Conservation (phyloP, 2,329 filamentous ascomycete genomes). For the Fusarium goolgardi region DNA sequence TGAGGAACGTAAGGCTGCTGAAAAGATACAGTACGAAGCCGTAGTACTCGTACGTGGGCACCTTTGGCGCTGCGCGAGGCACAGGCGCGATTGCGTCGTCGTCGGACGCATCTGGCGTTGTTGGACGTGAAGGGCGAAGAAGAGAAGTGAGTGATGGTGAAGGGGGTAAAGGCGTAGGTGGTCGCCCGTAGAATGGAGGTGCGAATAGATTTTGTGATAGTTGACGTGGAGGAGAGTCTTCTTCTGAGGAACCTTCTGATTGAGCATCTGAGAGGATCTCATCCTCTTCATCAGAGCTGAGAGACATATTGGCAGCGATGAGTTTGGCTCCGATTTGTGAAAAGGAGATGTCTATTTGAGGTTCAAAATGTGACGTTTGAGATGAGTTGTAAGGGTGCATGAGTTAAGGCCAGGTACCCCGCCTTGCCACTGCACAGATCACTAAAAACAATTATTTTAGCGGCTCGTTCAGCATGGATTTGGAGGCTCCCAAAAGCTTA, state of each 20-base stretch:
- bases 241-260: slow-evolving; percentile 50
- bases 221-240: slow-evolving; percentile 57
- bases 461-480: slow-evolving; percentile 14
- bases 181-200: slow-evolving; percentile 96
- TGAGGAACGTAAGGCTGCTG: slow-evolving; percentile 81
- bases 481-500: slow-evolving; percentile 20
- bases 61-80: slow-evolving; percentile 87
- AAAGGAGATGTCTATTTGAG: slow-evolving; percentile 1
- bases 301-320: slow-evolving; percentile 45
- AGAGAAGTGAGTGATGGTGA: slow-evolving; percentile 94
- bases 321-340: neutral
- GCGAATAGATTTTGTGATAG: slow-evolving; percentile 68
- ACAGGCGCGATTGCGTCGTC: slow-evolving; percentile 87
- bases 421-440: slow-evolving; percentile 12
- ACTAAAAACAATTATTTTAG: slow-evolving; percentile 3
- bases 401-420: slow-evolving; percentile 25
- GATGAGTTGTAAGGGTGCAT: neutral
- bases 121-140: slow-evolving; percentile 88
- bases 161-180: slow-evolving; percentile 92
- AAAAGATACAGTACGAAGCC: slow-evolving; percentile 97
- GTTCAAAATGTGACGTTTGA: slow-evolving; percentile 25
- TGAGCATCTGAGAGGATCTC: slow-evolving; percentile 53
- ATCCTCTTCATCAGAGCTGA: slow-evolving; percentile 53
- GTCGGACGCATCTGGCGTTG: slow-evolving; percentile 91
- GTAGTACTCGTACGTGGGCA: slow-evolving; percentile 99